Evolutionary conservation across 148 eudicot genomes (phyloP).

Genomic region (Camellia sinensis): DNA sequence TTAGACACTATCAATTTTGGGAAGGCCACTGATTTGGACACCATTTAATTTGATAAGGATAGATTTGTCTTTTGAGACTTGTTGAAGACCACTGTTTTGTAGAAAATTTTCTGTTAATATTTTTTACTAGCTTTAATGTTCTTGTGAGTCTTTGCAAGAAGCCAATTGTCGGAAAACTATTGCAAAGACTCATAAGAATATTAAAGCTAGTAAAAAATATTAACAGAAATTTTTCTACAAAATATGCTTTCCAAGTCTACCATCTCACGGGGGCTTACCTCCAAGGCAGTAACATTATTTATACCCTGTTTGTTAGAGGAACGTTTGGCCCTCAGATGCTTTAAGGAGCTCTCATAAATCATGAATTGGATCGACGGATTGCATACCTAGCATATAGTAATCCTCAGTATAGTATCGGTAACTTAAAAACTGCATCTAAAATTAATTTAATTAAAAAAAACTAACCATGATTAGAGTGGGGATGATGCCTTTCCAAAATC

Average conservation of each 20-base stretch:
- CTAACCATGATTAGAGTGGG: conserved; percentile 89
- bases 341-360: conserved; percentile 80
- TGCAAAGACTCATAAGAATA: neutral
- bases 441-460: neutral
- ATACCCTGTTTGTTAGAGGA: conserved; percentile 42
- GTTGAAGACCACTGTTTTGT: neutral
- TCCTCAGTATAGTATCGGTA: conserved; percentile 1
- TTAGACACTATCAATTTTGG: conserved; percentile 9
- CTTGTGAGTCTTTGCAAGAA: too few relatives aligned
- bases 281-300: conserved; percentile 62
- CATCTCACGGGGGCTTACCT: conserved; percentile 38
- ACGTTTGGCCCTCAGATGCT: conserved; percentile 57
- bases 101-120: neutral
- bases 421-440: neutral
- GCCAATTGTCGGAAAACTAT: neutral
- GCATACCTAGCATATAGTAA: conserved; percentile 54
- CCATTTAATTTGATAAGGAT: neutral
- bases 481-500: conserved; percentile 93
- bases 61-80: neutral
- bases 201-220: neutral
- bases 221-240: neutral
- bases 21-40: conserved; percentile 3
- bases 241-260: neutral
- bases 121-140: neutral
- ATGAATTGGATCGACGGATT: conserved; percentile 97